Conservation (phyloP, 2,329 filamentous ascomycete genomes). For the Fusarium sp. region DNA sequence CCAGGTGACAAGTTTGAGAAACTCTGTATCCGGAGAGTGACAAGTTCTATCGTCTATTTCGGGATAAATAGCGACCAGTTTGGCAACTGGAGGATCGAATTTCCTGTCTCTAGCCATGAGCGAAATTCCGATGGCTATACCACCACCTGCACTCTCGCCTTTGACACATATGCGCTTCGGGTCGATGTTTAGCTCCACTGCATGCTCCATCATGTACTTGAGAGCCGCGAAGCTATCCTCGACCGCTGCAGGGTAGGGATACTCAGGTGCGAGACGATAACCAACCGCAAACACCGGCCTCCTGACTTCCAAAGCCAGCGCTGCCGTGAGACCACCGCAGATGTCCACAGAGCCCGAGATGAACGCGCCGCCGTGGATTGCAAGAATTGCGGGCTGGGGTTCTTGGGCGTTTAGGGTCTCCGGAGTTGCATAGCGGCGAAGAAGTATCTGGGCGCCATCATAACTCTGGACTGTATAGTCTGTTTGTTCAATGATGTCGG, state of each 20-base stretch:
- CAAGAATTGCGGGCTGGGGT: slow-evolving; percentile 31
- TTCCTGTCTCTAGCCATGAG: slow-evolving; percentile 37
- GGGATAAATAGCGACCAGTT: slow-evolving; percentile 37
- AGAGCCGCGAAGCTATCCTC: slow-evolving; percentile 41
- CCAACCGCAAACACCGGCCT: slow-evolving; percentile 39
- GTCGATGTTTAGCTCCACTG: slow-evolving; percentile 34
- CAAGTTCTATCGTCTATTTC: slow-evolving; percentile 38
- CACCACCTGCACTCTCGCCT: slow-evolving; percentile 38
- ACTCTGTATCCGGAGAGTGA: slow-evolving; percentile 1
- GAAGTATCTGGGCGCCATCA: slow-evolving; percentile 25
- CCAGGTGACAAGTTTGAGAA: slow-evolving; percentile 33
- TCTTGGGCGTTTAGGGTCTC: slow-evolving; percentile 11
- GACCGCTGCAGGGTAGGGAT: slow-evolving; percentile 20
- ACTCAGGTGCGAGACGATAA: slow-evolving; percentile 42
- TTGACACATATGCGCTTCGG: slow-evolving; percentile 30
- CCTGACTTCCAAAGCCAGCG: slow-evolving; percentile 1
- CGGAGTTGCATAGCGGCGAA: slow-evolving; percentile 30
- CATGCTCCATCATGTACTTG: slow-evolving; percentile 28
- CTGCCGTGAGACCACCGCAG: slow-evolving; percentile 9
- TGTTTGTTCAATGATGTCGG: slow-evolving; percentile 20
- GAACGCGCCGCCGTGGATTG: slow-evolving; percentile 37
- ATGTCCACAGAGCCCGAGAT: slow-evolving; percentile 24
- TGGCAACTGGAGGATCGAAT: slow-evolving; percentile 29
- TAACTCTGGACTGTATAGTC: slow-evolving; percentile 30
- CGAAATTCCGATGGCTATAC: slow-evolving; percentile 21